These are phyloP conservation scores for Colletotrichum cuscutae DNA, from an alignment of 2,329 filamentous ascomycete species.

Conservation along the genomic window DNA sequence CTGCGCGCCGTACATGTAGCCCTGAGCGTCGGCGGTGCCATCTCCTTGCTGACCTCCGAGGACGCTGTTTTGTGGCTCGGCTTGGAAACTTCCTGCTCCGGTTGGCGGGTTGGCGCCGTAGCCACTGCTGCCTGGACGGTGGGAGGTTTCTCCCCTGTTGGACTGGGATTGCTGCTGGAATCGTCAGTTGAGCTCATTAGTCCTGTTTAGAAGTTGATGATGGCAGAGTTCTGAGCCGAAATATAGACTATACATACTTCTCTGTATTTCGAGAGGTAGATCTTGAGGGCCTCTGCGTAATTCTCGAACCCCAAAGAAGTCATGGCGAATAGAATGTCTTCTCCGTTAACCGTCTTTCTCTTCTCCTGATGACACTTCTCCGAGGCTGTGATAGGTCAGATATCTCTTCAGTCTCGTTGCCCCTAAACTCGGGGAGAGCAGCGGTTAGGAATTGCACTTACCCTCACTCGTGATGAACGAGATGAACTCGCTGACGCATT, in stretches of 20 bases:
- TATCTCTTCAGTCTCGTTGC: conserved; percentile 35
- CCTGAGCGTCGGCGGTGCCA: conserved; percentile 49
- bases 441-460: conserved; percentile 56
- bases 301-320: conserved; percentile 99
- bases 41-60: conserved; percentile 55
- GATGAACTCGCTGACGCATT: conserved; percentile 98
- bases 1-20: conserved; percentile 66
- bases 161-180: conserved; percentile 59
- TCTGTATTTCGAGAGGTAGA: conserved; percentile 96
- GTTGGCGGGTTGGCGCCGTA: conserved; percentile 57
- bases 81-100: conserved; percentile 55
- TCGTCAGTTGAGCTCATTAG: conserved; percentile 4
- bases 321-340: conserved; percentile 99
- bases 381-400: conserved; percentile 72
- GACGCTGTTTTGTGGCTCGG: conserved; percentile 51
- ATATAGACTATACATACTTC: conserved; percentile 74
- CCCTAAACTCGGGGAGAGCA: not conserved
- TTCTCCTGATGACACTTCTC: conserved; percentile 99
- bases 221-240: not conserved
- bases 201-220: not conserved
- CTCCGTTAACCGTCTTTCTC: conserved; percentile 98
- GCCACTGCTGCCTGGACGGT: conserved; percentile 61
- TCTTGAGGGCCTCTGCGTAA: conserved; percentile 97
- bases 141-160: conserved; percentile 70
- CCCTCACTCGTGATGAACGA: conserved; percentile 99